A percentile compares a stretch with the other conserved stretches of the same genome.
Conservation (phyloP, 78 protist genomes). For the Cavenderia fasciculata region DNA sequence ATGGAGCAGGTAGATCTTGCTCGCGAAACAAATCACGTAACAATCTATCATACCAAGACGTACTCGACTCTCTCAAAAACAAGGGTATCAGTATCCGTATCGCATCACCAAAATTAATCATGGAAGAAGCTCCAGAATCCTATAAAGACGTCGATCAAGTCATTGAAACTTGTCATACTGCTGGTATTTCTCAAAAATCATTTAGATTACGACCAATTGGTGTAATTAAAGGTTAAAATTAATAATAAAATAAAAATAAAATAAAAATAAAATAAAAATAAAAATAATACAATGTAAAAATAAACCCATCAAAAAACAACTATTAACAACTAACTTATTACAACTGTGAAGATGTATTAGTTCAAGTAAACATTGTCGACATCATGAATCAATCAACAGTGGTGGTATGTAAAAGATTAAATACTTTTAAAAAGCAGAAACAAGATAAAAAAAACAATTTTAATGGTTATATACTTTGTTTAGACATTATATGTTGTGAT, state of each 20-base stretch:
- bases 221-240: slow-evolving; percentile 94
- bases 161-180: slow-evolving; percentile 91
- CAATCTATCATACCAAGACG: slow-evolving; percentile 64
- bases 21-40: slow-evolving; percentile 88
- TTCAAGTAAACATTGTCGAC: too few species aligned
- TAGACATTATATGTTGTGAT: too few species aligned
- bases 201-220: slow-evolving; percentile 93
- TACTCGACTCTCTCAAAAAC: slow-evolving; percentile 74
- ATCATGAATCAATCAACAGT: too few species aligned
- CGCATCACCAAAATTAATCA: slow-evolving; percentile 92
- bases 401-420: too few species aligned
- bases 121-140: slow-evolving; percentile 96
- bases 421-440: too few species aligned
- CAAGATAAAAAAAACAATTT: too few species aligned
- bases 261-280: background rate
- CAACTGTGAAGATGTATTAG: too few species aligned
- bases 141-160: slow-evolving; percentile 93
- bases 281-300: too few species aligned
- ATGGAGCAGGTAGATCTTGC: slow-evolving; percentile 97
- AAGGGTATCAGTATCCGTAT: slow-evolving; percentile 93
- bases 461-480: too few species aligned
- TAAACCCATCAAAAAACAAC: background rate
- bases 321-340: too few species aligned
- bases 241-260: background rate
- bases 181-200: slow-evolving; percentile 92